Percentiles rank a stretch among this genome's conserved stretches.
Conservation (phyloP, 768 basidiomycete genomes). For the Leccinellum luteum region DNA sequence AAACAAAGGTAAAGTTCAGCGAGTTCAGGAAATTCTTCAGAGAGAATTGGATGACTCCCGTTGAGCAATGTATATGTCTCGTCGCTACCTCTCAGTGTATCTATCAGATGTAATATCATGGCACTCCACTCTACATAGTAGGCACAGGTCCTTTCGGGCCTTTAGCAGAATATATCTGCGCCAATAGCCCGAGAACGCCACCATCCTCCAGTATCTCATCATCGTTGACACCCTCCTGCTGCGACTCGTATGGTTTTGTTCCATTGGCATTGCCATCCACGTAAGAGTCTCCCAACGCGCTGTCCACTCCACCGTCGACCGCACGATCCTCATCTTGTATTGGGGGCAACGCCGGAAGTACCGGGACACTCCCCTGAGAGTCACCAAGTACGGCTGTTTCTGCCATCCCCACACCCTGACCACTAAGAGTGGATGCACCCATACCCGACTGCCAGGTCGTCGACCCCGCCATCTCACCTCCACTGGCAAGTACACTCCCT, state of each 20-base stretch:
- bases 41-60: slow-evolving; percentile 18
- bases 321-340: slow-evolving; percentile 48
- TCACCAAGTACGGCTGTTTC: slow-evolving; percentile 75
- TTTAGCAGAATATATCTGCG: slow-evolving; percentile 77
- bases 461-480: slow-evolving; percentile 49
- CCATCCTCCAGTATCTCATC: slow-evolving; percentile 72
- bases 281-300: slow-evolving; percentile 65
- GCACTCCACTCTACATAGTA: slow-evolving; percentile 34
- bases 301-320: slow-evolving; percentile 55
- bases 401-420: slow-evolving; percentile 48
- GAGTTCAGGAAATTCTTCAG: slow-evolving; percentile 78
- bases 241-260: slow-evolving; percentile 34
- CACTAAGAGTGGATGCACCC: slow-evolving; percentile 42
- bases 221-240: slow-evolving; percentile 52
- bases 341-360: slow-evolving; percentile 8
- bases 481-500: slow-evolving; percentile 34
- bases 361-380: slow-evolving; percentile 57
- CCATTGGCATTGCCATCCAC: slow-evolving; percentile 60
- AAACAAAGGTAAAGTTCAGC: slow-evolving; percentile 74
- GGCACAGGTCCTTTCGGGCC: slow-evolving; percentile 45
- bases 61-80: slow-evolving; percentile 1
- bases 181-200: slow-evolving; percentile 80
- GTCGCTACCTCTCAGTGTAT: no score
- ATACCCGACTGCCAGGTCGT: slow-evolving; percentile 43
- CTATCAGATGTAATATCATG: neutral